Conservation (phyloP, 768 basidiomycete genomes). For the Saitozyma podzolica region DNA sequence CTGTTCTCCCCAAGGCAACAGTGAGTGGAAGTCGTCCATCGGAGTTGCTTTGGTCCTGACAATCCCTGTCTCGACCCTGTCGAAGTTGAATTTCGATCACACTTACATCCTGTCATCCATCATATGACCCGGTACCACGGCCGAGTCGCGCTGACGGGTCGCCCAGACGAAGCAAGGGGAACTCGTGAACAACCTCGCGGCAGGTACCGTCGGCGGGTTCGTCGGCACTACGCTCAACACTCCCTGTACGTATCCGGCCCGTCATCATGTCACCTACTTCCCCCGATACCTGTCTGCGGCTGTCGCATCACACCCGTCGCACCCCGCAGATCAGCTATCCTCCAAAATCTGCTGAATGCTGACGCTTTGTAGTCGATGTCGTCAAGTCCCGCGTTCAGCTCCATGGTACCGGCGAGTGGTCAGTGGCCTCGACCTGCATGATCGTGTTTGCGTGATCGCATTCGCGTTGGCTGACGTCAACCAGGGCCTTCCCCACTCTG, state of each 20-base stretch:
- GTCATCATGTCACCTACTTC: background rate
- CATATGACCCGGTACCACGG: background rate
- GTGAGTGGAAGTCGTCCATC: constrained; percentile 54
- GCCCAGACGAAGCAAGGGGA: constrained; percentile 65
- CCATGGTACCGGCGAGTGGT: constrained; percentile 46
- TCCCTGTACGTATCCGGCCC: constrained; percentile 58
- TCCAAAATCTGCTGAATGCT: background rate
- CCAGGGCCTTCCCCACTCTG: constrained; percentile 84
- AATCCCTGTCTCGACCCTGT: background rate
- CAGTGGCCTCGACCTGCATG: constrained; percentile 1
- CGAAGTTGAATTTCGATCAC: background rate
- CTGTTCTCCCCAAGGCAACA: constrained; percentile 78
- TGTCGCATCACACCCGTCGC: background rate
- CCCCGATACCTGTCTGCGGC: constrained; percentile 33
- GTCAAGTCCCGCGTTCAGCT: constrained; percentile 93
- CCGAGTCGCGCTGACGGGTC: background rate
- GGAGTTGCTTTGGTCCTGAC: no score
- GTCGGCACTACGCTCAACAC: constrained; percentile 85
- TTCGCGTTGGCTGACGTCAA: constrained; percentile 52
- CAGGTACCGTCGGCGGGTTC: constrained; percentile 79
- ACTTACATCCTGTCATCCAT: background rate
- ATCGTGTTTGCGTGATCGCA: background rate
- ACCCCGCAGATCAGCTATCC: background rate
- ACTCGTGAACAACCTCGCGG: constrained; percentile 86
- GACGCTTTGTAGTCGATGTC: constrained; percentile 62